phyloP scores from a whole-genome alignment of 371 early-diverging fungal species.

The Smittium mucronatum region DNA sequence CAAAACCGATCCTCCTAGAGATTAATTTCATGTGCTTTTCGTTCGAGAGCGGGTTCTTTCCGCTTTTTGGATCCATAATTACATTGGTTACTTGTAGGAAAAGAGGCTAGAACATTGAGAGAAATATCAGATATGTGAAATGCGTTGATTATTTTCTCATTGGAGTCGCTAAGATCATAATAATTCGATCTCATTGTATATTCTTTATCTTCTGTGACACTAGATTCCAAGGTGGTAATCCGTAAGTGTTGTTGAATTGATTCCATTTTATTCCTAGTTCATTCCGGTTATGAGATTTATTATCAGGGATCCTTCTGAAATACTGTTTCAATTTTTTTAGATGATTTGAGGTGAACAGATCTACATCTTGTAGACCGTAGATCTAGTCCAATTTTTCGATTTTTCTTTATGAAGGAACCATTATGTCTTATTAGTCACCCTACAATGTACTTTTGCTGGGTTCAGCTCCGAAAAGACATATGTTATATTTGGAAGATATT shows the following conservation, averaged over 20 bases:
- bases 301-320: slow-evolving; percentile 21
- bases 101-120: neutral
- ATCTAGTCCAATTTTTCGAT: neutral
- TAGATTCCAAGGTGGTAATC: neutral
- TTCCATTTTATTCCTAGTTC: slow-evolving; percentile 22
- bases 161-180: slow-evolving; percentile 8
- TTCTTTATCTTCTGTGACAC: neutral
- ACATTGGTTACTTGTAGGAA: neutral
- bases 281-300: slow-evolving; percentile 18
- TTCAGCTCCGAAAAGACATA: neutral
- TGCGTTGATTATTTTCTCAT: neutral
- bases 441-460: neutral
- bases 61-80: neutral
- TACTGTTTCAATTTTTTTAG: slow-evolving; percentile 11
- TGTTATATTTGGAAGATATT: neutral
- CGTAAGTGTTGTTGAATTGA: neutral
- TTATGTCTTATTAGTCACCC: neutral
- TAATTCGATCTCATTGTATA: neutral
- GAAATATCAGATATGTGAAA: neutral
- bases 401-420: neutral
- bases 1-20: neutral
- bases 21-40: neutral
- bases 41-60: neutral
- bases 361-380: slow-evolving; percentile 12
- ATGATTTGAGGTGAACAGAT: slow-evolving; percentile 24